Percentiles rank a stretch among this genome's conserved stretches.
Conservation (phyloP, 1,139 yeast species). For the Maudiozyma humilis region DNA sequence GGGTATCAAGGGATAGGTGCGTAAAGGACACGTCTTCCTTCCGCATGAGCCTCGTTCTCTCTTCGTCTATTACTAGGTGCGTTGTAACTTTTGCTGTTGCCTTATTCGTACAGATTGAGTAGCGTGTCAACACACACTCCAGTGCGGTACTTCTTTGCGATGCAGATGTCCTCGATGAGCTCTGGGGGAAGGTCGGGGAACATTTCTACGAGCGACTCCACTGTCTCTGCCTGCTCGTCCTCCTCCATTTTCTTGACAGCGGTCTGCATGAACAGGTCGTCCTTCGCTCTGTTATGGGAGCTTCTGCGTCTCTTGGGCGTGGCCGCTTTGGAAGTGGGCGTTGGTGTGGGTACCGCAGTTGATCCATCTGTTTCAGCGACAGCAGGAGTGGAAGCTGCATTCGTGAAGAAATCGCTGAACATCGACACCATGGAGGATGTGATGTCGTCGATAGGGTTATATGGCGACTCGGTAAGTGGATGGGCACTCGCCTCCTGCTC, state of each 20-base stretch:
- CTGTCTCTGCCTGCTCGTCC: conserved; percentile 37
- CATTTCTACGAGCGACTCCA: conserved; percentile 52
- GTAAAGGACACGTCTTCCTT: background rate
- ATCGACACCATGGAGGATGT: conserved; percentile 22
- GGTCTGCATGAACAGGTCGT: conserved; percentile 25
- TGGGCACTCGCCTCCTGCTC: background rate
- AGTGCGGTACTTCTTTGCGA: conserved; percentile 57
- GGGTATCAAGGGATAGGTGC: background rate
- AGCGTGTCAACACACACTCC: conserved; percentile 72
- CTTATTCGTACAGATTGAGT: conserved; percentile 28
- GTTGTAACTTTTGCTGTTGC: background rate
- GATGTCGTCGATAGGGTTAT: conserved; percentile 28
- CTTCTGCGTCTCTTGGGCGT: background rate
- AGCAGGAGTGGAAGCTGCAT: background rate
- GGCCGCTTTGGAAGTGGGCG: background rate
- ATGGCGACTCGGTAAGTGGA: conserved; percentile 12
- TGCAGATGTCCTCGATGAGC: conserved; percentile 61
- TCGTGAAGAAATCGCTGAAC: conserved; percentile 21
- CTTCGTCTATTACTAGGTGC: too few species aligned
- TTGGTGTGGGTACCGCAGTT: background rate
- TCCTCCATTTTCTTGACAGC: conserved; percentile 23
- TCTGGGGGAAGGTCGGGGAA: conserved; percentile 68
- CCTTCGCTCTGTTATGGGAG: background rate
- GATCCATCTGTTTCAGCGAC: background rate
- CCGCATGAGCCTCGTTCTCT: background rate